Evolutionary conservation across 768 basidiomycete species (phyloP), one percentile per base, ranked within the genome.

Genomic region (Suillus fuscotomentosus): DNA sequence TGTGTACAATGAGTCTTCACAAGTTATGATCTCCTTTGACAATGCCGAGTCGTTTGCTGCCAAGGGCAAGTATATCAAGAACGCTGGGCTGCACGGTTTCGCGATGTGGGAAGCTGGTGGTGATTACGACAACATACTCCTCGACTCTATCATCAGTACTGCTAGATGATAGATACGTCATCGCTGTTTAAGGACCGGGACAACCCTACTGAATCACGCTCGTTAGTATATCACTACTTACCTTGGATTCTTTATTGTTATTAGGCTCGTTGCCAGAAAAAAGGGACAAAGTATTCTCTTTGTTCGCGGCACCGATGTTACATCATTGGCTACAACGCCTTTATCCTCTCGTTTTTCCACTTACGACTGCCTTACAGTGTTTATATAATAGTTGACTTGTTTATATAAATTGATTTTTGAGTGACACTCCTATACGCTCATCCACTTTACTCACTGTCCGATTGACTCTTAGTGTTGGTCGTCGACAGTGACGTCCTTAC

Each of bases 21-120:
- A 86, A 64, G 77, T 88, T 42, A 84, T 88, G 80, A 75, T 92
- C 48, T 84, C 90, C 0, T 92, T 82, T 71, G 90, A 93, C 63
- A 78, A 90, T 64, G 75, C 83, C 2, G 68, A 72, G 36, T 88
- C 90, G 0, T 90, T 87, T 69, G 74, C 68, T 54, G 81, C 79
- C 60, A 91, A 91, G 76, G 90, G 89, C 9, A 69, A 70, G 5
- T 91, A 81, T 72, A 87, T 91, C 69, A 80, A 81, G 60, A 65
- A 73, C 15, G 72, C 74, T 11, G 83, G 83, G 5, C 75, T 92
- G n/a, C 78, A 76, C 63, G 91, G 90, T 4, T 91, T 91, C 72
- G 79, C 86, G 1, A 83, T 88, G 75, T 91, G 89, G 89, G 88
- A 91, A 71, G 83, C 87, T 47, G 88, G 83, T 36, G 87, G 88